Base-by-base conservation (phyloP, 2,329 filamentous ascomycete species). In the Colletotrichum filicis region DNA sequence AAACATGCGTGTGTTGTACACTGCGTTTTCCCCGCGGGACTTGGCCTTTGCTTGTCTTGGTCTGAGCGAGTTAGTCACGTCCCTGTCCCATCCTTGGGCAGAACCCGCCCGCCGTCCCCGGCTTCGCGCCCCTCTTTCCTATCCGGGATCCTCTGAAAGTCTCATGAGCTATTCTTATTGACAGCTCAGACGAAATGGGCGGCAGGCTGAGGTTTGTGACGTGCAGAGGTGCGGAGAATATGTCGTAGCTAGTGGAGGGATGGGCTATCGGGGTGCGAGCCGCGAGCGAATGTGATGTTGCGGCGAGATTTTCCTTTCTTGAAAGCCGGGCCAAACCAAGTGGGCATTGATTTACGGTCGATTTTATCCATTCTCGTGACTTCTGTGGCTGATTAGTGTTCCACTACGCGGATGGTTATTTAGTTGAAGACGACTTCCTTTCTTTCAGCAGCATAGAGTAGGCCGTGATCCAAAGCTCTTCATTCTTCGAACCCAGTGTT, bases 331-430 rank as follows among this genome's bases (percentile, higher is more conserved):
- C 49, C 12, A 37, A 46, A 28, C 30, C 14, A 52, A 59, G 49
- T 63, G 32, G 66, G 30, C 22, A 22, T 24, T 26, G 37, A 16
- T 52, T 26, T 37, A 35, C 22, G 37, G 22, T 19, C 19, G 24
- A 35, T 9, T 26, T 26, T 52, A 53, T 28, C 42, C 53, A 59
- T 65, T 69, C 67, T 71, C 68, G 68, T 71, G 68, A 71, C 56
- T 66, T 30, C 11, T 35, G 14, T 5, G 30, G 8, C 42, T 46
- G 14, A 12, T 6, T 11, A 37, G 55, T 55, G 37, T 61, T 35
- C 62, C 61, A 30, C 56, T 28, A 16, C 24, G 37, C 22, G 24
- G 32, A 32, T 22, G 26, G 19, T 70, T 71, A 71, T 71, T 71
- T 71, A 71, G 68, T 30, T 22, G 53, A 24, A 32, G 56, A 60